phyloP scores from a whole-genome alignment of 108 stramenopile genomes.

The Discostella pseudostelligera region DNA sequence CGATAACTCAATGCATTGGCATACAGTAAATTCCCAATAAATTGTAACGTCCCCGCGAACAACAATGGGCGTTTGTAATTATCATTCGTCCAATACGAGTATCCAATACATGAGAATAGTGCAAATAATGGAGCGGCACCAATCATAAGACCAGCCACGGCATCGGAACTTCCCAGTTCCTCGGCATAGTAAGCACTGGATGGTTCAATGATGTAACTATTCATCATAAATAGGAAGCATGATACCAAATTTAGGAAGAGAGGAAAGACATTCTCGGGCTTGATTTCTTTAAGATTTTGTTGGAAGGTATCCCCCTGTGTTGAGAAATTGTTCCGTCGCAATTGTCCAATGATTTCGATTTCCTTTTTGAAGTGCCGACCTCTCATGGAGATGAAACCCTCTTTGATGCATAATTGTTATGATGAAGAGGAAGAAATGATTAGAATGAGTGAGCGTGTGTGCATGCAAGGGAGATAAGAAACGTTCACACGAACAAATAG shows the following conservation, averaged over 20 bases:
- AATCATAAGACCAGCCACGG: slow-evolving; percentile 77
- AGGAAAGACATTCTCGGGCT: slow-evolving; percentile 47
- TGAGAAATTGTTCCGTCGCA: slow-evolving; percentile 39
- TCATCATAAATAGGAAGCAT: slow-evolving; percentile 84
- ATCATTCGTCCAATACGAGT: slow-evolving; percentile 78
- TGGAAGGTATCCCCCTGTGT: slow-evolving; percentile 5
- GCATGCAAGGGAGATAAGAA: too few relatives aligned
- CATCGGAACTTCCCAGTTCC: slow-evolving; percentile 66
- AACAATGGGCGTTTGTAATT: slow-evolving; percentile 73
- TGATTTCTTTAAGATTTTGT: slow-evolving; percentile 27
- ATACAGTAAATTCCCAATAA: slow-evolving; percentile 78
- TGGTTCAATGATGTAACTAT: slow-evolving; percentile 87
- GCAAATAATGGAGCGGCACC: slow-evolving; percentile 80
- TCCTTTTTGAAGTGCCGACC: slow-evolving; percentile 49
- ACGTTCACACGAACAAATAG: too few relatives aligned
- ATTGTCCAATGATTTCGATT: slow-evolving; percentile 39
- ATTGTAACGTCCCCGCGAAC: slow-evolving; percentile 57
- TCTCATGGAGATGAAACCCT: slow-evolving; percentile 18
- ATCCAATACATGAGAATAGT: slow-evolving; percentile 53
- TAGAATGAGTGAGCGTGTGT: too few relatives aligned
- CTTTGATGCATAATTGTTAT: too few relatives aligned
- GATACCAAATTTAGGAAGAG: slow-evolving; percentile 69
- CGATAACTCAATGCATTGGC: slow-evolving; percentile 62
- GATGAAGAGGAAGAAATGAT: too few relatives aligned
- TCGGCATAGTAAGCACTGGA: slow-evolving; percentile 73